Conservation (phyloP, 352 stramenopile species). For the Globisporangium alternatum region DNA sequence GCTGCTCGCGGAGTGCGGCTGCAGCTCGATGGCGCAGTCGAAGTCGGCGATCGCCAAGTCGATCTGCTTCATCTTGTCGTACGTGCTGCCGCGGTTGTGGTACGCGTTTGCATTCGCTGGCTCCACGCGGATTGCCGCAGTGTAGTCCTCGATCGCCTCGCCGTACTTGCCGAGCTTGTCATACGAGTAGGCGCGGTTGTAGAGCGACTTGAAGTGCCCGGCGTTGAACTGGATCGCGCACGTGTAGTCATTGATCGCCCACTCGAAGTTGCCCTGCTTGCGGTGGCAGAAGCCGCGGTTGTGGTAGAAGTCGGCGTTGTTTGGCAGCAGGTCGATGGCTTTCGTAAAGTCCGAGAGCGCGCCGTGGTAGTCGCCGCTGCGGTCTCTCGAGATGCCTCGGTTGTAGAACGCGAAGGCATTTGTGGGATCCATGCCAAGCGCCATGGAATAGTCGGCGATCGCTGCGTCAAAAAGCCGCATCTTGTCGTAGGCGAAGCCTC, state of each 20-base stretch:
- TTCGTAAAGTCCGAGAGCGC: conserved; percentile 80
- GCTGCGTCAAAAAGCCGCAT: conserved; percentile 69
- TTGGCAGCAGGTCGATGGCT: conserved; percentile 73
- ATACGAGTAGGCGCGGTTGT: conserved; percentile 85
- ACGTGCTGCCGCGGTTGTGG: conserved; percentile 83
- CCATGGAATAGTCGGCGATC: conserved; percentile 74
- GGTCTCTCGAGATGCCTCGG: conserved; percentile 79
- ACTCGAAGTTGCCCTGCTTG: conserved; percentile 76
- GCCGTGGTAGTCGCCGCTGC: conserved; percentile 78
- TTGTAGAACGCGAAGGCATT: conserved; percentile 86
- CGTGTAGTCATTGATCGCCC: conserved; percentile 79
- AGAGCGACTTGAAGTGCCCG: conserved; percentile 86
- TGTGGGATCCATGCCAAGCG: conserved; percentile 57
- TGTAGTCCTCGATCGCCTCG: conserved; percentile 79
- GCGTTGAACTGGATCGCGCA: conserved; percentile 64
- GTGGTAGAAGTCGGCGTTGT: conserved; percentile 81
- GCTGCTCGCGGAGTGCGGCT: conserved; percentile 57
- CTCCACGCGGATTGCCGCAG: conserved; percentile 57
- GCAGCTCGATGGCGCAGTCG: conserved; percentile 53
- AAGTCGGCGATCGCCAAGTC: conserved; percentile 68
- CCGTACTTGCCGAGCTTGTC: conserved; percentile 74
- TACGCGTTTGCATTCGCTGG: conserved; percentile 76
- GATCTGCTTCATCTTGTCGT: conserved; percentile 69
- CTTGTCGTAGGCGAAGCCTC: conserved; percentile 85
- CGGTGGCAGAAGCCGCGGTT: conserved; percentile 83